Conservation (phyloP, 2,329 filamentous ascomycete species). For the Aspergillus fijiensis region DNA sequence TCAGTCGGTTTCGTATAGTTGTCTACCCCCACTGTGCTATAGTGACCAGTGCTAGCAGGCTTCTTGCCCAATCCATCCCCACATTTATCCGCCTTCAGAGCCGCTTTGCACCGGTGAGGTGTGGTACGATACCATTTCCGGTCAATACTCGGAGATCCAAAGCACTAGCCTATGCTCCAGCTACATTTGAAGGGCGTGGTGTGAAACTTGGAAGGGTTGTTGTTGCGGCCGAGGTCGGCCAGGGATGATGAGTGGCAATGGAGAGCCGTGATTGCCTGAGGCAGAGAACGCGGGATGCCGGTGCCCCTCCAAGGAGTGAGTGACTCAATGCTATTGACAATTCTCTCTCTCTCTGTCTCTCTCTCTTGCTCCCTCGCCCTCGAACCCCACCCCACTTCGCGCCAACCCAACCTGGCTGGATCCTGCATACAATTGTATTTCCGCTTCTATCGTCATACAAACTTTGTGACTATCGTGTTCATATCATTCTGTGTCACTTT, state of each 20-base stretch:
- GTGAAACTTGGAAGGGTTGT: neutral
- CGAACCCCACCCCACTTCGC: neutral
- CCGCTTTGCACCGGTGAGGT: neutral
- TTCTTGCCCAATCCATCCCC: neutral
- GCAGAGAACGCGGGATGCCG: neutral
- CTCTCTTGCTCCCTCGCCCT: too few relatives aligned
- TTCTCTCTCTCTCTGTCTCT: too few relatives aligned
- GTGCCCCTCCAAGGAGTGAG: neutral
- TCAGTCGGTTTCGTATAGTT: conserved; percentile 1
- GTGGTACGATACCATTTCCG: neutral
- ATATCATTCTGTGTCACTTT: too few relatives aligned
- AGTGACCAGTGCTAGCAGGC: neutral
- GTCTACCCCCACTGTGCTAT: neutral
- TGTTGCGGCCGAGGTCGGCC: neutral
- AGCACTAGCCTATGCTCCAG: neutral
- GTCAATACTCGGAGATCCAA: neutral
- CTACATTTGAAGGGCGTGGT: neutral
- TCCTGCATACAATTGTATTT: neutral
- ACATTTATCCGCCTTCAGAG: neutral
- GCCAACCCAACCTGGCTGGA: neutral
- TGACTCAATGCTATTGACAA: neutral
- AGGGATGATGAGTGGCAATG: neutral
- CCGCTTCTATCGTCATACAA: neutral
- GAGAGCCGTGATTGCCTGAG: neutral
- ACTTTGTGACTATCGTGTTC: neutral